Evolutionary conservation across 345 rosid genomes (phyloP).

Genomic region (Eucalyptus erythrocorys): DNA sequence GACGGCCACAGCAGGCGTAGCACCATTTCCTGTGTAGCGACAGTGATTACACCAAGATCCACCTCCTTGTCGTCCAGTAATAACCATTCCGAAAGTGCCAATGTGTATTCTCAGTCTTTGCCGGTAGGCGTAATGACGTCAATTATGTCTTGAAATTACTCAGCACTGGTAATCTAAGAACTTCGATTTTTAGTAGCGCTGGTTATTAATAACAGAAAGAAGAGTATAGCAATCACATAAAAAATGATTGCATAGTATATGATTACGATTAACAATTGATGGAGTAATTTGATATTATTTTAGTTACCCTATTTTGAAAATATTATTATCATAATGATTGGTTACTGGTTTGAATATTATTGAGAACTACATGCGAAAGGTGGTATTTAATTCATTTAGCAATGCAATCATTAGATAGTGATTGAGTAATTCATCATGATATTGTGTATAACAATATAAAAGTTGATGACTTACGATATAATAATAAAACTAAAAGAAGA

Average conservation of each 20-base stretch:
- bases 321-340: background rate
- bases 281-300: background rate
- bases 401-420: background rate
- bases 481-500: background rate
- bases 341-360: background rate
- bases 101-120: background rate
- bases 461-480: background rate
- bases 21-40: background rate
- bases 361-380: background rate
- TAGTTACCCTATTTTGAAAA: background rate
- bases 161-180: background rate
- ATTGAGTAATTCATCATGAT: background rate
- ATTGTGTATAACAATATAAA: background rate
- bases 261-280: background rate
- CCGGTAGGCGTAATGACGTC: background rate
- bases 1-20: background rate
- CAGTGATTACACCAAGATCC: background rate
- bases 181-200: background rate
- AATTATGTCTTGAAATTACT: background rate
- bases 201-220: background rate
- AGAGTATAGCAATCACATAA: background rate
- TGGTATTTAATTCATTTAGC: background rate
- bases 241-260: background rate
- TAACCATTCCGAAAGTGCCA: background rate
- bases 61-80: background rate